Base-by-base conservation (phyloP, 192 early-diverging fungal genomes). In the Backusella macrospora region DNA sequence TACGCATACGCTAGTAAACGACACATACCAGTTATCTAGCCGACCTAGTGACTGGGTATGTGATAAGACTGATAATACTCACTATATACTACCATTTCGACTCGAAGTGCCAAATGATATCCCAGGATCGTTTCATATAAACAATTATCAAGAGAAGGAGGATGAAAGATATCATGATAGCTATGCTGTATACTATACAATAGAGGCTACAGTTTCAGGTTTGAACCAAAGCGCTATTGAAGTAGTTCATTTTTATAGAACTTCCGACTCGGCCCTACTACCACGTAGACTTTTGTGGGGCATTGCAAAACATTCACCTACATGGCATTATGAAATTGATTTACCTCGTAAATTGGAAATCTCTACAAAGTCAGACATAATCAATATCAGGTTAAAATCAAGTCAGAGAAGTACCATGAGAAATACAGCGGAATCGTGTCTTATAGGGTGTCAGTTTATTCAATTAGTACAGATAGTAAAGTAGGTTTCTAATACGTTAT, bases 261-360 rank as follows among this genome's bases (percentile, higher is more conserved):
- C 52, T 23, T 59, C 52, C 52, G 52, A 59, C 52, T 59, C 52
- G 10, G 52, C 21, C 26, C 21, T 23, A 23, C 26, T 47, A 68
- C 67, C 67, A 23, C 43, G 42, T 15, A 68, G 43, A 44, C 42
- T 68, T 16, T 68, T 47, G 23, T 68, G 67, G 67, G 67, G 67
- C 14, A 68, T 68, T 29, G 26, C 67, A 21, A 68, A 46, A 45
- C 65, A 66, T 42, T 15, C 65, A 66, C 45, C 23, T 16, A 68
- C 23, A 7, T 68, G 67, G 67, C 67, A 68, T 12, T 68, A 68
- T 9, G 67, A 68, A 16, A 26, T 68, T 13, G 67, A 68, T 29
- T 68, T 68, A 26, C 43, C 67, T 15, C 38, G 45, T 47, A 46
- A 26, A 29, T 68, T 68, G 26, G 67, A 68, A 47, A 14, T 13